Evolutionary conservation across 2,329 filamentous ascomycete genomes (phyloP).

Genomic region (Apiospora sp.): DNA sequence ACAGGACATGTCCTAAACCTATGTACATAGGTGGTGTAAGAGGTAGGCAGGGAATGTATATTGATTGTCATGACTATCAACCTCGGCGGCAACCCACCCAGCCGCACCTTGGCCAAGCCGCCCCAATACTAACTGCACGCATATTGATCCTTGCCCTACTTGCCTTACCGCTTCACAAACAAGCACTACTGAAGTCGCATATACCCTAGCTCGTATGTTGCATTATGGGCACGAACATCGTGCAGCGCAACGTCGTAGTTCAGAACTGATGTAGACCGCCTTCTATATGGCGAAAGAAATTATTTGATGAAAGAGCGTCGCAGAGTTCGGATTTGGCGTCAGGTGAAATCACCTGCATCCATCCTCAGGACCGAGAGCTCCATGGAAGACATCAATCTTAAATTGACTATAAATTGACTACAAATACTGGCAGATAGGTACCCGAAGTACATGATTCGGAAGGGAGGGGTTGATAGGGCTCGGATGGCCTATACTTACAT

Average conservation of each 20-base stretch:
- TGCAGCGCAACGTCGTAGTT: neutral
- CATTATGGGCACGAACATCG: neutral
- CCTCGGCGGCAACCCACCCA: neutral
- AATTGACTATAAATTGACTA: neutral
- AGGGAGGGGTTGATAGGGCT: neutral
- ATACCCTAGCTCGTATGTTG: neutral
- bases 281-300: neutral
- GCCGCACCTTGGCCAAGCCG: neutral
- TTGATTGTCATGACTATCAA: neutral
- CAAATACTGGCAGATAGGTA: neutral
- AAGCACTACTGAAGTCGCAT: neutral
- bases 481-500: neutral
- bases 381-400: neutral
- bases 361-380: neutral
- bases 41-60: neutral
- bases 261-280: neutral
- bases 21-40: neutral
- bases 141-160: neutral
- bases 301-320: neutral
- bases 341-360: neutral
- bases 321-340: neutral
- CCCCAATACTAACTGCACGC: neutral
- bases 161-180: neutral
- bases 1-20: neutral
- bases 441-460: neutral